These are phyloP conservation scores for Debaryomycetaceae sp. DNA, from an alignment of 1,139 yeast genomes.

Conservation along the genomic window DNA sequence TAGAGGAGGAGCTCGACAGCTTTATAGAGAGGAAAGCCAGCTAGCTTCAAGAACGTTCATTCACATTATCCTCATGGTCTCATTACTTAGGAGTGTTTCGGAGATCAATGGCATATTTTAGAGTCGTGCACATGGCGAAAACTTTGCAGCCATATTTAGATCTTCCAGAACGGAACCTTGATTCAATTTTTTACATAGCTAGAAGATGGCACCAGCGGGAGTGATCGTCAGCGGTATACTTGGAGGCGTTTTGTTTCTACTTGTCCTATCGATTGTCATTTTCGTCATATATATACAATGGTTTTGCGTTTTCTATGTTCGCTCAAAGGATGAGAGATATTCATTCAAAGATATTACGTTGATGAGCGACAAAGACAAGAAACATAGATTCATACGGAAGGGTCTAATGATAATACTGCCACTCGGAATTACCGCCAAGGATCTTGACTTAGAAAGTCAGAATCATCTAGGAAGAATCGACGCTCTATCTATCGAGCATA, in stretches of 20 bases:
- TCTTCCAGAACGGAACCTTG: slow-evolving; percentile 1
- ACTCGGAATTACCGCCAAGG: background rate
- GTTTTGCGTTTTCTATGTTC: slow-evolving; percentile 7
- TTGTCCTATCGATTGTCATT: slow-evolving; percentile 1
- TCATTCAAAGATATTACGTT: slow-evolving; percentile 4
- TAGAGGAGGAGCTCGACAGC: slow-evolving; percentile 29
- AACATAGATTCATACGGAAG: background rate
- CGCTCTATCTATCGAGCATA: background rate
- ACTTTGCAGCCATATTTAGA: slow-evolving; percentile 1
- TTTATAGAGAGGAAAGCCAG: slow-evolving; percentile 10
- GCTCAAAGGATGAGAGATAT: slow-evolving; percentile 1
- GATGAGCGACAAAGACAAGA: background rate
- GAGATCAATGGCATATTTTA: background rate
- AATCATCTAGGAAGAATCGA: background rate
- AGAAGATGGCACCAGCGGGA: background rate
- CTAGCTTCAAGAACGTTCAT: too few relatives aligned
- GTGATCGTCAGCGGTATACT: background rate
- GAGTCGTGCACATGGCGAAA: slow-evolving; percentile 3
- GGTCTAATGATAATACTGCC: background rate
- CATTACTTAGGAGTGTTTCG: background rate
- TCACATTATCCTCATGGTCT: too few relatives aligned
- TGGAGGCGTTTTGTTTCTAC: background rate
- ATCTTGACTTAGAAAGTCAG: slow-evolving; percentile 3
- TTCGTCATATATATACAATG: slow-evolving; percentile 4
- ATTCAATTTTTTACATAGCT: slow-evolving; percentile 2